Base-by-base conservation (phyloP, 345 rosid genomes). In the Toxicodendron radicans region DNA sequence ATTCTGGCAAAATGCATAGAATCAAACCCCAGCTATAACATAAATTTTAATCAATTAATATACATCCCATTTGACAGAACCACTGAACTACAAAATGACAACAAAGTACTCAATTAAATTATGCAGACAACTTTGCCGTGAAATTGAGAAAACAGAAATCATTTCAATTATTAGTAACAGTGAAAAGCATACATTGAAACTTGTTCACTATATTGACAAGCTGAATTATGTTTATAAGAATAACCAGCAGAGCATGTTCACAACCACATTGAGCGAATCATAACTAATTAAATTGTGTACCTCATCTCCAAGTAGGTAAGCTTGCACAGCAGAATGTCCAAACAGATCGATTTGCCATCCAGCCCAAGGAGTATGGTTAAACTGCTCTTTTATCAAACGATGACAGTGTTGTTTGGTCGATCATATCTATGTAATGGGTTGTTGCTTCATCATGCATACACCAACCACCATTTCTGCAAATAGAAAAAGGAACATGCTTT, bases 321-420 rank as follows among this genome's bases (percentile, higher is more conserved):
- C 96, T 75, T 91, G 98, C 27, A 89, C 91, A 8, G 98, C 90
- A 71, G 98, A 94, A 74, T 94, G 98, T 30, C 98, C 98, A 79
- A 94, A 94, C 0, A 96, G 96, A 78, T 94, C 98, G 46, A 94
- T 94, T 78, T 94, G 98, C 98, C 98, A 94, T 54, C 92, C 95
- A 33, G 91, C 97, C 66, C 90, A 89, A 79, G 98, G 98, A 71
- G 83, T 82, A 58, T 68, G 81, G 76, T 90, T 85, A 73, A 94
- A 91, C n/a, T 89, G 72, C 64, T 83, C 70, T 84, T 87, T 90
- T 76, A 94, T 89, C n/a, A 79, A 77, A 0, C 62, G 80, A 78
- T 94, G 97, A 9, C 98, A 85, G 73, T 72, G 98, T 90, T 33
- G 92, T 89, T 68, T 94, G 98, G 76, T 94, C 98, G n/a, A 94